Evolutionary conservation across 2,329 filamentous ascomycete genomes (phyloP), one percentile per base, ranked within the genome.

Genomic region (Fusarium tjaetaba): DNA sequence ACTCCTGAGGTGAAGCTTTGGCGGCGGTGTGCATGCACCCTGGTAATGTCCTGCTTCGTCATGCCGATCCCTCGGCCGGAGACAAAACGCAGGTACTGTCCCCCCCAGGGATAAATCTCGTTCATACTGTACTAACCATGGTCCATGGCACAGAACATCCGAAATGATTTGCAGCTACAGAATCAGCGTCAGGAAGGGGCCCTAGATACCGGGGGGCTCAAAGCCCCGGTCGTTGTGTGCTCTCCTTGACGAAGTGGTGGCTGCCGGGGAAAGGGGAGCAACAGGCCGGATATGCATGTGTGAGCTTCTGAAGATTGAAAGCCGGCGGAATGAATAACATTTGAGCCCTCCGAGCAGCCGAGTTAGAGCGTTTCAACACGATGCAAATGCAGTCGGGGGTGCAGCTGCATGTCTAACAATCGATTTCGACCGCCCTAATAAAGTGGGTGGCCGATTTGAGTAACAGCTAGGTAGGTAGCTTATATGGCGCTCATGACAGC

Each of bases 51-150:
- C 57, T 39, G 32, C 57, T 59, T 49, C 34, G 34, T 26, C 34
- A 59, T 52, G 57, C 36, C 57, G 26, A 52, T 55, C 58, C 46
- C 34, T 14, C 11, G 26, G 13, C 26, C n/a, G 36, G 48, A 20
- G 46, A 24, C 20, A 38, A 32, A 61, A 60, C 57, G 57, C 57
- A 60, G 57, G 57, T 60, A 60, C 56, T 49, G 41, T 24, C 39
- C 22, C 28, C 20, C 22, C 28, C 20, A 26, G 28, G 28, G 11
- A n/a, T 14, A n/a, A 42, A 15, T 43, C n/a, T 34, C 36, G 22
- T 16, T 32, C 16, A 48, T 28, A 24, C 20, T 28, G 11, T 30
- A 30, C 32, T n/a, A 49, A 22, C 28, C 28, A 45, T 22, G 20
- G 24, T n/a, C 32, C 41, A 36, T 20, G n/a, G n/a, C 49, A 39